Evolutionary conservation across 805 yeast genomes (phyloP).

Genomic region (Saccharomycopsis schoenii): DNA sequence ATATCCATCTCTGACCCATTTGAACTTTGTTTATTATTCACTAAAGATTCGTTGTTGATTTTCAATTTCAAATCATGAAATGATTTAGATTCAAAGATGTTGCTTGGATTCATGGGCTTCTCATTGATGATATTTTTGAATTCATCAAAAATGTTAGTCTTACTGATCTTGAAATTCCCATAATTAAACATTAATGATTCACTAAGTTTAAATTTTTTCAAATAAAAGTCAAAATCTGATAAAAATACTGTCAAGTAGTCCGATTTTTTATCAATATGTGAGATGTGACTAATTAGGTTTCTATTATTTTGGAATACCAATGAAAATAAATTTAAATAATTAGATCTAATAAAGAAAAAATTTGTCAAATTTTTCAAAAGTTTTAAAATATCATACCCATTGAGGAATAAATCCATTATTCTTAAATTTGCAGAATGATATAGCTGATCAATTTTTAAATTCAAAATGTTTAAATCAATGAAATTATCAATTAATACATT

Average conservation of each 20-base stretch:
- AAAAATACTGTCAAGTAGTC: slow-evolving; percentile 16
- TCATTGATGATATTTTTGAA: slow-evolving; percentile 43
- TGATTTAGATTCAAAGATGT: slow-evolving; percentile 28
- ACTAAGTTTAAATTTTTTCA: not conserved
- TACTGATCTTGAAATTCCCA: slow-evolving; percentile 29
- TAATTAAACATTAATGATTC: slow-evolving; percentile 2
- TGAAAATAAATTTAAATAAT: slow-evolving; percentile 30
- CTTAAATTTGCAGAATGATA: slow-evolving; percentile 58
- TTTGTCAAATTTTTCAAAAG: slow-evolving; percentile 43
- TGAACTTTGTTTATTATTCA: no score
- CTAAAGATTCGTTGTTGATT: slow-evolving; percentile 12
- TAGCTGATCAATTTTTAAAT: slow-evolving; percentile 49
- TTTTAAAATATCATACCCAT: slow-evolving; percentile 45
- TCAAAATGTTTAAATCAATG: slow-evolving; percentile 29
- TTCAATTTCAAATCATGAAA: slow-evolving; percentile 14
- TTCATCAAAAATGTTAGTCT: slow-evolving; percentile 30
- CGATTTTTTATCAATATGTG: slow-evolving; percentile 10
- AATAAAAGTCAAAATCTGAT: slow-evolving; percentile 8
- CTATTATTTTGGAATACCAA: not conserved
- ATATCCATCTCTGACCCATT: not conserved
- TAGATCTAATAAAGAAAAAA: slow-evolving; percentile 46
- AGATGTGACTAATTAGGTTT: not conserved
- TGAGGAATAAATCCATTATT: slow-evolving; percentile 45
- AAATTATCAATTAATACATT: slow-evolving; percentile 22
- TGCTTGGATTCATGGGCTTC: slow-evolving; percentile 45